Base-by-base conservation (phyloP, 2,329 filamentous ascomycete species). In the Diplodia mutila region DNA sequence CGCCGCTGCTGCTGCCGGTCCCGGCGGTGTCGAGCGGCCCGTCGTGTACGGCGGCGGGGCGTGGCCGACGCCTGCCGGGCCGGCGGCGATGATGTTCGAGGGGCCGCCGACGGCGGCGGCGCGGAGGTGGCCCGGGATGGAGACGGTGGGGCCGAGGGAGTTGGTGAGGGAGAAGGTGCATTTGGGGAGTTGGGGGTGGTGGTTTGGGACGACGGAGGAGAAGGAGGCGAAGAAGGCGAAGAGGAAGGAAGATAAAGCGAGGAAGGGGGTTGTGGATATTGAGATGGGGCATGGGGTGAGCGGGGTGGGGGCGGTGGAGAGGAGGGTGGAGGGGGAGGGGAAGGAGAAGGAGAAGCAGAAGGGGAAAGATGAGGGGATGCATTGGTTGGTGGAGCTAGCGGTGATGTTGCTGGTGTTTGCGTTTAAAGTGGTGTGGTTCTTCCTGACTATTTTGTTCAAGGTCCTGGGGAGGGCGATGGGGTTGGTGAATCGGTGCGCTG, bases 381-480 rank as follows among this genome's bases (percentile, higher is more conserved):
- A 79, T 14, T 73, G 77, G 32, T 69, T 82, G 14, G 76, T 79
- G 23, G 73, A 79, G 37, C 78, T 76, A 2, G 73, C 81, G 5
- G 75, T 84, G 4, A 73, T 72, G 1, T 69, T 83, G 27, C 67
- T 82, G 39, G 79, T 76, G 0, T 77, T 83, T 70, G 76, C 74
- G 5, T 78, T 83, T 65, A 82, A 81, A 71, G 74, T 77, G 1
- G 75, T 80, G 2, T 78, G 82, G 2, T 82, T 78, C 69, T 75
- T 82, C 52, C 65, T 83, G 7, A 76, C 76, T 61, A 73, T 82
- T 18, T 76, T 74, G 2, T 75, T 83, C 25, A 82, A 80, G 75
- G 73, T 81, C 46, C 73, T 81, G 23, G 73, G 78, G 42, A 77
- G 76, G 3, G 72, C 81, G 7, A 73, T 81, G 2, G 76, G 79